Conservation (phyloP, 2,329 filamentous ascomycete species). For the Ceratocystis ficicola region DNA sequence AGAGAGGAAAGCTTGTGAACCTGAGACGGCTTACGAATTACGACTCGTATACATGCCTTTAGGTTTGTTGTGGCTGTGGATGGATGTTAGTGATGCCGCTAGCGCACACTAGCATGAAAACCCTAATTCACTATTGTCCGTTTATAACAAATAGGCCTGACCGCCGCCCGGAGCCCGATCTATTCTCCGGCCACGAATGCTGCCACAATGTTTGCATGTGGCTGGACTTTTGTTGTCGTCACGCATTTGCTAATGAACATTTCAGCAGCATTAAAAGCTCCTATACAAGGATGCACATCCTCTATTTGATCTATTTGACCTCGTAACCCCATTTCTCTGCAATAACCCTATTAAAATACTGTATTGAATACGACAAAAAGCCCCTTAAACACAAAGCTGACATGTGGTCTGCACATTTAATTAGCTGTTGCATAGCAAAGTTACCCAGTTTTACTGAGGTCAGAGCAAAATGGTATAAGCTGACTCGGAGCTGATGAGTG, state of each 20-base stretch:
- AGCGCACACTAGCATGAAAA: too few relatives aligned
- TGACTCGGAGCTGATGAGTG: not conserved
- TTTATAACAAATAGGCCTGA: too few relatives aligned
- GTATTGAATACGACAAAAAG: not conserved
- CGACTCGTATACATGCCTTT: not conserved
- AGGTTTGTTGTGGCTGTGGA: not conserved
- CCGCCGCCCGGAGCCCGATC: not conserved
- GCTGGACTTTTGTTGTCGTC: too few relatives aligned
- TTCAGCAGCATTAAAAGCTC: not conserved
- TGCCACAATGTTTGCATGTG: too few relatives aligned
- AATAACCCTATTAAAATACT: not conserved
- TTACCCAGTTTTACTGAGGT: not conserved
- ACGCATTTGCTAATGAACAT: not conserved
- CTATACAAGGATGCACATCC: not conserved
- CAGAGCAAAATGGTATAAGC: not conserved
- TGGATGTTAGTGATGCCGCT: too few relatives aligned
- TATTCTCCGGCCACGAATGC: not conserved
- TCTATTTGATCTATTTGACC: not conserved
- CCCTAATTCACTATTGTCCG: too few relatives aligned
- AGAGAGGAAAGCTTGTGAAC: too few relatives aligned
- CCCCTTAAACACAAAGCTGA: not conserved
- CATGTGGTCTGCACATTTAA: not conserved
- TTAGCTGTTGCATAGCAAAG: not conserved
- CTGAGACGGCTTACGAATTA: not conserved
- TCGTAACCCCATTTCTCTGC: fast-evolving